A percentile compares a stretch with the other conserved stretches of the same genome.
Evolutionary conservation across 2,329 filamentous ascomycete genomes (phyloP).

Genomic region (Aspergillus puulaauensis): DNA sequence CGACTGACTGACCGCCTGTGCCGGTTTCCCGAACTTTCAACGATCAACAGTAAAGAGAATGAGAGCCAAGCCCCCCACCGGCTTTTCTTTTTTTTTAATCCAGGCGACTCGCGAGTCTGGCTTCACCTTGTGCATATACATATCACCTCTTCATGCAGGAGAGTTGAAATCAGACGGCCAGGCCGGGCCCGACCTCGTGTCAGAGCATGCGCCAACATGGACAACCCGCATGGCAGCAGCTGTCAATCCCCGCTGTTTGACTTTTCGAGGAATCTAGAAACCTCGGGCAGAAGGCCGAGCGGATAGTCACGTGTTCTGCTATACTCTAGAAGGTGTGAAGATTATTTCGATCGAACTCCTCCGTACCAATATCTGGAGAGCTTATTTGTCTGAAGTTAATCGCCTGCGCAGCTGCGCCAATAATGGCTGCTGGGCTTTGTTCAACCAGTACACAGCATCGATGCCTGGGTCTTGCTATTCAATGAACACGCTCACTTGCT

Average conservation of each 20-base stretch:
- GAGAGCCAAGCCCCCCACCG: not conserved
- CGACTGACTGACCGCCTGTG: slow-evolving; percentile 22
- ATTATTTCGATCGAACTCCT: no score
- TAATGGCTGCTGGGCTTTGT: no score
- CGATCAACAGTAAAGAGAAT: not conserved
- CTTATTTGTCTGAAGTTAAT: no score
- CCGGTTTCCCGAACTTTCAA: slow-evolving; percentile 32
- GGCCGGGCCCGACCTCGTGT: not conserved
- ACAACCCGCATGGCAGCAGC: not conserved
- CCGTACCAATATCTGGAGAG: no score
- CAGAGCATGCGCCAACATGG: not conserved
- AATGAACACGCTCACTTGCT: no score
- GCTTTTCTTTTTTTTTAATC: no score
- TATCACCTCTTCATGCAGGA: slow-evolving; percentile 2
- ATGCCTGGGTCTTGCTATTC: no score
- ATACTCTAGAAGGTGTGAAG: not conserved
- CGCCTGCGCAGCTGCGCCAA: no score
- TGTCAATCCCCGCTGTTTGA: not conserved
- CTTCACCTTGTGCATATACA: no score
- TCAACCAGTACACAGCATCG: no score
- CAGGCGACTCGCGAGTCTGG: no score
- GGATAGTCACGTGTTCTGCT: not conserved
- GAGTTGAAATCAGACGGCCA: not conserved
- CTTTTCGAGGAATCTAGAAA: not conserved
- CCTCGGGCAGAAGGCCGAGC: not conserved